Base-by-base conservation (phyloP, 371 early-diverging fungal genomes). In the Funneliformis caledonium region DNA sequence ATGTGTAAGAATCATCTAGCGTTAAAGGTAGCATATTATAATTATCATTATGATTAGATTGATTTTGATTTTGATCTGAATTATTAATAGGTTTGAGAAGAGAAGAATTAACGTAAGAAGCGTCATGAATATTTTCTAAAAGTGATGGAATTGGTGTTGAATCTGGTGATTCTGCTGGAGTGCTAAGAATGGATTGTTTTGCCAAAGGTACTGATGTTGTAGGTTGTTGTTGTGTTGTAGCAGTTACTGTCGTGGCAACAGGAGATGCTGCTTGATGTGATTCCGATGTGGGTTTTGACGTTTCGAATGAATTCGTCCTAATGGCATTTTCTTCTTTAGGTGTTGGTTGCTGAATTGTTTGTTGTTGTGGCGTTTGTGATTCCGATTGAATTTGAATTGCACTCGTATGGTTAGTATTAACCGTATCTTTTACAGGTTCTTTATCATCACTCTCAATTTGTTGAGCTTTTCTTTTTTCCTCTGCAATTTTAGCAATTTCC, bases 1-100 rank as follows among this genome's bases (percentile, higher is more conserved):
- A 73, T 31, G n/a, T 50, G 48, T 73, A 73, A 73, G 52, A 73
- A 22, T 50, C 56, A 56, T 50, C 47, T 26, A 12, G 33, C 9
- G 52, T 10, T n/a, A 56, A 22, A 6, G 19, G 33, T 0, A 26
- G 10, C 9, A 50, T 14, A 31, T 19, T 9, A 52, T 22, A 47
- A 16, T 26, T 5, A 22, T 6, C 8, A 0, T 10, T 19, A 16
- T 47, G 26, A 7, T 10, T 11, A 22, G 33, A 16, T 50, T 73
- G 74, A 56, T 56, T 73, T 42, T 42, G 11, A 33, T 12, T 10
- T 12, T 70, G 42, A 31, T 42, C 7, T 11, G 22, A 42, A n/a
- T 42, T 31, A 45, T 16, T 10, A 42, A 11, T 4, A 31, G 16
- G 9, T 42, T 70, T 43, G 10, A 43, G n/a, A 68, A 42, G 31